Evolutionary conservation across 345 rosid species (phyloP), one percentile per base, ranked within the genome.

Genomic region (Syzygium aromaticum): DNA sequence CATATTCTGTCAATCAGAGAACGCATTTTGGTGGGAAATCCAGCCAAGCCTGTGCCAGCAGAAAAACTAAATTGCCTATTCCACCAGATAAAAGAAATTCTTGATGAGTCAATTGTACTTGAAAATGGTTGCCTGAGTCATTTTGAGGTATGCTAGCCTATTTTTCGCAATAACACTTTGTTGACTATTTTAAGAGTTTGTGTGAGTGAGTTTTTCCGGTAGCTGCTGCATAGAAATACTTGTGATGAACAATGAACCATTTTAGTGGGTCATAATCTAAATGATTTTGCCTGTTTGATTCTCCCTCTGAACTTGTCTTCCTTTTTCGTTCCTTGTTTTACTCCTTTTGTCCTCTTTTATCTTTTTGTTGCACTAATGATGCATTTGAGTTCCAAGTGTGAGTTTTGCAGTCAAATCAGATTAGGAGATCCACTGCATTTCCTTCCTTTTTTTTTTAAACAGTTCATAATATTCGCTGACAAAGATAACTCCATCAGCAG

Each of bases 1-100:
- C 99, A 95, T 90, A 88, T 98, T 52, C 77, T 90, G 89, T 95
- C 94, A 78, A 93, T 98, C 85, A 95, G 94, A 91, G 99, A 98
- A 90, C 92, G 99, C 51, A 94, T 98, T 67, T 87, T 95, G 2
- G 87, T 94, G 83, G 97, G 95, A 88, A 92, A 90, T 88, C 87
- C 86, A 8, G 97, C 96, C 52, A 86, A 89, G 89, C 94, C 94
- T 8, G 95, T 98, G 59, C 88, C 98, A 53, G 94, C 95, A 38
- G 88, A 91, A 84, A 38, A 90, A 40, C 90, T 98, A 73, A 92
- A 92, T 91, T 67, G 89, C 89, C 93, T 93, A 85, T 98, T 98
- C 87, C 92, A 77, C 84, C 88, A 85, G 86, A 91, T 95, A 25
- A 95, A 89, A 87, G 91, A 86, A 28, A 91, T 88, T 54, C 93